Evolutionary conservation across 192 early-diverging fungal species (phyloP).

Genomic region (Coemansia sp.): DNA sequence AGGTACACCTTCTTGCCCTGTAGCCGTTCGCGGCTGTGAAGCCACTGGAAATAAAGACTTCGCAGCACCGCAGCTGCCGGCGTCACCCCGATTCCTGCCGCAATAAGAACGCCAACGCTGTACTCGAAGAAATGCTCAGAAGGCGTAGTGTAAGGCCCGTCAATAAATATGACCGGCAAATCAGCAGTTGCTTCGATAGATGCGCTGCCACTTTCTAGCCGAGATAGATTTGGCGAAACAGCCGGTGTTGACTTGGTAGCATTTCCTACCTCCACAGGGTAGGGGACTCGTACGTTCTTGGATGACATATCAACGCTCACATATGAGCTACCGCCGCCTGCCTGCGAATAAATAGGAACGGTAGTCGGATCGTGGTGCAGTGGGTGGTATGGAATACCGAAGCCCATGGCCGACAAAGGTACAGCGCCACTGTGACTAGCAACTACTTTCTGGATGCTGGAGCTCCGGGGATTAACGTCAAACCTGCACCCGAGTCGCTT

Average conservation of each 20-base stretch:
- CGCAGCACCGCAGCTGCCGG: slow-evolving; percentile 71
- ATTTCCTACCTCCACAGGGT: too few relatives aligned
- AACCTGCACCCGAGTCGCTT: slow-evolving; percentile 64
- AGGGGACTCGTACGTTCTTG: too few relatives aligned
- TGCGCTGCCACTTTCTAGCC: neutral
- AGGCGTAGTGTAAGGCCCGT: slow-evolving; percentile 69
- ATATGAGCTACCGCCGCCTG: slow-evolving; percentile 31
- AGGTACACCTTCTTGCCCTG: slow-evolving; percentile 67
- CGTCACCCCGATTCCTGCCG: slow-evolving; percentile 80
- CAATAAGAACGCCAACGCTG: slow-evolving; percentile 62
- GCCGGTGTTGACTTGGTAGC: neutral
- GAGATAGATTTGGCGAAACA: neutral
- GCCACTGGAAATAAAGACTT: slow-evolving; percentile 67
- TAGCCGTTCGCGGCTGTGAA: slow-evolving; percentile 53
- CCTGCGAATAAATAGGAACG: slow-evolving; percentile 20
- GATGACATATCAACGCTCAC: slow-evolving; percentile 34
- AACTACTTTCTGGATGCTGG: slow-evolving; percentile 8
- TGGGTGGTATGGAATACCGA: slow-evolving; percentile 28
- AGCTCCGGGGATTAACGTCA: slow-evolving; percentile 20
- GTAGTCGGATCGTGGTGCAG: slow-evolving; percentile 32
- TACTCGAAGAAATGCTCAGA: slow-evolving; percentile 76
- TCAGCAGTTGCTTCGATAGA: slow-evolving; percentile 21
- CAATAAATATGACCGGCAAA: slow-evolving; percentile 59
- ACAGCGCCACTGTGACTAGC: neutral
- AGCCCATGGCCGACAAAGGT: neutral